Conservation (phyloP, 139 green algal genomes). For the Trebouxia sp. region DNA sequence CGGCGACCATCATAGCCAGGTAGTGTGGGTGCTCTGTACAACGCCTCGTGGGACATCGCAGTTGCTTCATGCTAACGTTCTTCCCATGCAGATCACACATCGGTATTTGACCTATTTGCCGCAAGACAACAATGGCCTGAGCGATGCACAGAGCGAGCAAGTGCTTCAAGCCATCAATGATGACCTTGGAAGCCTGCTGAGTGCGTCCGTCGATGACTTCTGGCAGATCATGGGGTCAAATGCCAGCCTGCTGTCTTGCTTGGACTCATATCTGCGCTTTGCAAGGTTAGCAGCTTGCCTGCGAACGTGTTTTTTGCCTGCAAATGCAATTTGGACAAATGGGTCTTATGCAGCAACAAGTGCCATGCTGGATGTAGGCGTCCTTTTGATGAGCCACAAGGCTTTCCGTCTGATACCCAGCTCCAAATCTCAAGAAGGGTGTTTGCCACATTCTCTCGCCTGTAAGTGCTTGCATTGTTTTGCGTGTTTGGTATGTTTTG, state of each 20-base stretch:
- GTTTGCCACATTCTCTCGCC: background rate
- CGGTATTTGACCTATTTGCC: constrained; percentile 58
- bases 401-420: background rate
- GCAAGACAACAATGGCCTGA: constrained; percentile 49
- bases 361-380: background rate
- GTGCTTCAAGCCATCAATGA: constrained; percentile 50
- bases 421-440: background rate
- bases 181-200: constrained; percentile 54
- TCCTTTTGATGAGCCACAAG: background rate
- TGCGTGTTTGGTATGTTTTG: background rate
- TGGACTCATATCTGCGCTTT: constrained; percentile 70
- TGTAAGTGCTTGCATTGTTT: background rate
- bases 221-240: constrained; percentile 54
- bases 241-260: constrained; percentile 51
- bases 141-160: constrained; percentile 29
- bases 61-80: too few species aligned
- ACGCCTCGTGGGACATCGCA: too few species aligned
- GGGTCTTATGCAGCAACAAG: too few species aligned
- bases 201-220: constrained; percentile 43
- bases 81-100: constrained; percentile 11
- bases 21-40: background rate
- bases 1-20: background rate
- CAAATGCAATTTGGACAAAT: too few species aligned
- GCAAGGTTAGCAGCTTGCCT: too few species aligned
- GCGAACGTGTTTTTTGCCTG: too few species aligned